Evolutionary conservation across 1,139 yeast species (phyloP).

Genomic region (Meyerozyma elateridarum): DNA sequence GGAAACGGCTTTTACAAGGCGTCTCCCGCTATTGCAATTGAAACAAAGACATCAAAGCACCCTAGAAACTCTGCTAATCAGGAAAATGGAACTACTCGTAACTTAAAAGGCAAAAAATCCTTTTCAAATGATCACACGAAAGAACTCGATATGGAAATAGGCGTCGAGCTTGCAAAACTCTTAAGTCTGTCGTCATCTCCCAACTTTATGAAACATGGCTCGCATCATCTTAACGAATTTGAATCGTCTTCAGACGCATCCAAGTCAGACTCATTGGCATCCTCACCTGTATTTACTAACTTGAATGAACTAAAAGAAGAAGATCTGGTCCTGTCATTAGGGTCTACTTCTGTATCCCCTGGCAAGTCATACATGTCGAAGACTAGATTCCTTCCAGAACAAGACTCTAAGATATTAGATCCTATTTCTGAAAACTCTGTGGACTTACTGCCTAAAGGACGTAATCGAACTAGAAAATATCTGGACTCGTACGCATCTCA

Average conservation of each 20-base stretch:
- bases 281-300: slow-evolving; percentile 38
- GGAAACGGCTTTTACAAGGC: background rate
- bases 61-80: background rate
- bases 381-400: slow-evolving; percentile 2
- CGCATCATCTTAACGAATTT: no score
- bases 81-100: background rate
- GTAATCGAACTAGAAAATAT: slow-evolving; percentile 6
- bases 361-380: slow-evolving; percentile 8
- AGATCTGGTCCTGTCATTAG: slow-evolving; percentile 40
- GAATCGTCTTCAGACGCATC: slow-evolving; percentile 39
- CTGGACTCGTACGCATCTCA: no score
- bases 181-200: slow-evolving; percentile 3
- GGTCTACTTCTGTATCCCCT: slow-evolving; percentile 19
- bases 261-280: slow-evolving; percentile 22
- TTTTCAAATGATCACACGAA: background rate
- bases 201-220: background rate
- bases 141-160: background rate
- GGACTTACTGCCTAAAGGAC: slow-evolving; percentile 11
- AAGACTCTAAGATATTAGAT: background rate
- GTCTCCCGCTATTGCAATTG: slow-evolving; percentile 3
- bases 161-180: slow-evolving; percentile 2
- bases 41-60: background rate
- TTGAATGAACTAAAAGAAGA: slow-evolving; percentile 28
- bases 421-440: slow-evolving; percentile 13
- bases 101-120: background rate